Evolutionary conservation across 2,329 filamentous ascomycete genomes (phyloP).

Genomic region (Stromatinia cepivora): DNA sequence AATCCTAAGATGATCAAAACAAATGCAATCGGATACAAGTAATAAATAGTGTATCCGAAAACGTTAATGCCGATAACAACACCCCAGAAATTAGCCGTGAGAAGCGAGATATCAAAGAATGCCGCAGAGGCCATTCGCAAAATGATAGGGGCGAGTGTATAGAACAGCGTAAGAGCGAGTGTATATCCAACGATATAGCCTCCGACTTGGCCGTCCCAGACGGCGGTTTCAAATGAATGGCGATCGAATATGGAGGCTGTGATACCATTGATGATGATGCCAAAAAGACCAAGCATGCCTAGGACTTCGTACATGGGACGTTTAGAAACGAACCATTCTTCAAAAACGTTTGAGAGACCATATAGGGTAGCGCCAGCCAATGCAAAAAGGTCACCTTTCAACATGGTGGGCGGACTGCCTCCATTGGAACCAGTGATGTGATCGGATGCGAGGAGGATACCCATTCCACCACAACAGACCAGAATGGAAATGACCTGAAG

Average conservation of each 20-base stretch:
- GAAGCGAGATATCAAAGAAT: conserved; percentile 93
- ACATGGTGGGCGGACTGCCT: conserved; percentile 64
- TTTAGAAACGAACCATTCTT: conserved; percentile 90
- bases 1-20: conserved; percentile 86
- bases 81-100: conserved; percentile 97
- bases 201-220: conserved; percentile 66
- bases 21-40: conserved; percentile 93
- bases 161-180: conserved; percentile 78
- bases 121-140: conserved; percentile 88
- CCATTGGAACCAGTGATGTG: conserved; percentile 76
- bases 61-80: conserved; percentile 88
- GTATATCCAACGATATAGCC: conserved; percentile 93
- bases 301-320: conserved; percentile 90
- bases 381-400: conserved; percentile 93
- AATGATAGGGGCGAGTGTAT: conserved; percentile 81
- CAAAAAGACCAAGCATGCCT: conserved; percentile 85
- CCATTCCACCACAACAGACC: conserved; percentile 86
- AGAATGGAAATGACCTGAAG: conserved; percentile 85
- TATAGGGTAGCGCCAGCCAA: conserved; percentile 88
- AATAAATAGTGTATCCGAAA: conserved; percentile 78
- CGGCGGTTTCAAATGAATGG: conserved; percentile 61
- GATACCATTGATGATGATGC: conserved; percentile 84
- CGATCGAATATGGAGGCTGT: conserved; percentile 94
- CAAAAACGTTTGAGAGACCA: conserved; percentile 84
- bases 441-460: conserved; percentile 82